A percentile compares a stretch with the other conserved stretches of the same genome.
Evolutionary conservation across 768 basidiomycete species (phyloP).

Genomic region (Udeniomyces megalosporus): DNA sequence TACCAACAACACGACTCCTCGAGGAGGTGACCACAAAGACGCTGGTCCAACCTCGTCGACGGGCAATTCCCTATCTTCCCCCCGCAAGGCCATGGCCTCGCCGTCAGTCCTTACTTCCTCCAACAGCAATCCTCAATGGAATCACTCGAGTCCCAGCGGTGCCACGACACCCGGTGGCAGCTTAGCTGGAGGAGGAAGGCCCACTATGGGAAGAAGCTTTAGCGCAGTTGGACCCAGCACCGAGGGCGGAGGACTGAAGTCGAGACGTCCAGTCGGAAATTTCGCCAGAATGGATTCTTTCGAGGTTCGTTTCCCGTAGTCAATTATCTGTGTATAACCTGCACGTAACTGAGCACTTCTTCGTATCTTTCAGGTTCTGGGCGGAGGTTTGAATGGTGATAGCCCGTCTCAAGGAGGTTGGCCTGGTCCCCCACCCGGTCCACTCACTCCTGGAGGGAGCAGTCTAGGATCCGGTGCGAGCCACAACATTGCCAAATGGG

Average conservation of each 20-base stretch:
- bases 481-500: conserved; percentile 67
- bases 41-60: too few species aligned
- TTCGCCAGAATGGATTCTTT: conserved; percentile 5
- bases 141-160: background rate
- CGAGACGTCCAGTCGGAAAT: background rate
- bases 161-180: background rate
- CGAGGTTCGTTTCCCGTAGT: background rate
- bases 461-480: conserved; percentile 2
- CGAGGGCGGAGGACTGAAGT: background rate
- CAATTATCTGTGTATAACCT: too few species aligned
- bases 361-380: too few species aligned
- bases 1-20: too few species aligned
- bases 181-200: background rate
- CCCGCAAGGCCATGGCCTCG: too few species aligned
- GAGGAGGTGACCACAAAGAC: too few species aligned
- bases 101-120: background rate
- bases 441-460: conserved; percentile 12
- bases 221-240: background rate
- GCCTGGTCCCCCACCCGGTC: conserved; percentile 13
- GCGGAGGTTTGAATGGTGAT: too few species aligned
- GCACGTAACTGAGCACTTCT: too few species aligned
- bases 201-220: background rate
- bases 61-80: too few species aligned
- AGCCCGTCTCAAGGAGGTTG: conserved; percentile 1
- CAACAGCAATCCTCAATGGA: background rate